These are phyloP conservation scores for Quercus cerris DNA, from an alignment of 306 rosid genomes.

Conservation along the genomic window DNA sequence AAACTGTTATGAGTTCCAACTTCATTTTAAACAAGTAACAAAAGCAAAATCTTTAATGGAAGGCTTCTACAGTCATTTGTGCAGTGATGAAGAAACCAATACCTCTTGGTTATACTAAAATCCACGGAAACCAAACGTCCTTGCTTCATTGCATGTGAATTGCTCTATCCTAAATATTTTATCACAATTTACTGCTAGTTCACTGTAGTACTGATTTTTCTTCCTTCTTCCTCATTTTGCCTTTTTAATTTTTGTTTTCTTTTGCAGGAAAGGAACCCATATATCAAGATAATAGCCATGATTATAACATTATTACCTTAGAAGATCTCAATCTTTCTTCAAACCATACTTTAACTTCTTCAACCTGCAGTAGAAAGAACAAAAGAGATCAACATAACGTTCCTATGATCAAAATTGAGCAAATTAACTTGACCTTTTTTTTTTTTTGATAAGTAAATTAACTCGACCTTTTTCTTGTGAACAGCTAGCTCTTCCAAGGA, in stretches of 20 bases:
- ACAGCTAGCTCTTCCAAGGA: constrained; percentile 82
- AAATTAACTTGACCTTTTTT: constrained; percentile 54
- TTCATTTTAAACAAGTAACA: neutral
- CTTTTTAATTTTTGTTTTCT: neutral
- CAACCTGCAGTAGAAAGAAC: constrained; percentile 52
- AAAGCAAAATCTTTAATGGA: neutral
- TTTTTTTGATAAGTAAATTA: constrained; percentile 24
- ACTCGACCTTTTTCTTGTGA: constrained; percentile 78
- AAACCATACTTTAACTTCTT: constrained; percentile 76
- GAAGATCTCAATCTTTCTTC: constrained; percentile 69
- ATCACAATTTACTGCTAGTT: constrained; percentile 1
- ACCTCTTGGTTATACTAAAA: neutral
- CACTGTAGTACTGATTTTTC: neutral
- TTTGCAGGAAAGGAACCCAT: neutral
- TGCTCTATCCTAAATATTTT: constrained; percentile 1
- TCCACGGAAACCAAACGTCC: constrained; percentile 2
- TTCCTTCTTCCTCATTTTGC: neutral
- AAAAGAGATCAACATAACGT: constrained; percentile 4
- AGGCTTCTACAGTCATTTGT: neutral
- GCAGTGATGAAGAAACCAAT: neutral
- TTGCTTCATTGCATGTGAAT: neutral
- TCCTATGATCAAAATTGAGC: constrained; percentile 15
- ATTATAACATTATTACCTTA: constrained; percentile 42
- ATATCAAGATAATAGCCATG: neutral
- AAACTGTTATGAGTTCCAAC: neutral